Evolutionary conservation across 352 stramenopile species (phyloP), one percentile per base, ranked within the genome.

Genomic region (Phytophthora sp.): DNA sequence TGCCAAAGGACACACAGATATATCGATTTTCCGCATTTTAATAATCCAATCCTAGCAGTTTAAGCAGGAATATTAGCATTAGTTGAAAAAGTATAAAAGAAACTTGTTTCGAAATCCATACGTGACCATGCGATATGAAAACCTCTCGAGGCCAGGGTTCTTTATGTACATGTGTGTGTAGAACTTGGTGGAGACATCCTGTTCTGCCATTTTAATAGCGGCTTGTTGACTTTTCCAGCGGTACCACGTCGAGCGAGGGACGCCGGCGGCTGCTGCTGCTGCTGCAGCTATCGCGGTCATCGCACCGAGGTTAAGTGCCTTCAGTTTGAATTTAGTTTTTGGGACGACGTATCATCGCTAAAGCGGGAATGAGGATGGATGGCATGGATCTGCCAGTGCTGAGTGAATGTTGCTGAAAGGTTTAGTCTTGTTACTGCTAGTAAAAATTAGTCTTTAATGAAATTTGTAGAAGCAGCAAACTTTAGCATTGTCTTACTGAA

Each of bases 1-100:
- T 27, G 51, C 15, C 38, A 53, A 53, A 53, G 2, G 35, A 54
- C 15, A 66, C 47, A 27, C 57, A 66, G 1, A n/a, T n/a, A 66
- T 30, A 53, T 5, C 47, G 35, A 46, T 66, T 58, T 21, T 53
- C 58, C 1, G 27, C 0, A 46, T 66, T 7, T 65, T 36, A 3
- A 30, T 11, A 18, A 65, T 50, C 45, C 46, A 65, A 52, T 38
- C 45, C 0, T n/a, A 57, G 20, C 20, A 65, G 44, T 42, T 26
- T 51, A 53, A 61, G 42, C 21, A 47, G 33, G 7, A 20, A 18
- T 9, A 47, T 20, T 30, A 26, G 2, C 6, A 23, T 46, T 12
- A 27, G 15, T 7, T n/a, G 24, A 7, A 6, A 46, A 46, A 24
- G n/a, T n/a, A n/a, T n/a, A n/a, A n/a, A n/a, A n/a, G n/a, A n/a